Evolutionary conservation across 176 grass and related monocot genomes (phyloP).

Genomic region (Oryza coarctata): DNA sequence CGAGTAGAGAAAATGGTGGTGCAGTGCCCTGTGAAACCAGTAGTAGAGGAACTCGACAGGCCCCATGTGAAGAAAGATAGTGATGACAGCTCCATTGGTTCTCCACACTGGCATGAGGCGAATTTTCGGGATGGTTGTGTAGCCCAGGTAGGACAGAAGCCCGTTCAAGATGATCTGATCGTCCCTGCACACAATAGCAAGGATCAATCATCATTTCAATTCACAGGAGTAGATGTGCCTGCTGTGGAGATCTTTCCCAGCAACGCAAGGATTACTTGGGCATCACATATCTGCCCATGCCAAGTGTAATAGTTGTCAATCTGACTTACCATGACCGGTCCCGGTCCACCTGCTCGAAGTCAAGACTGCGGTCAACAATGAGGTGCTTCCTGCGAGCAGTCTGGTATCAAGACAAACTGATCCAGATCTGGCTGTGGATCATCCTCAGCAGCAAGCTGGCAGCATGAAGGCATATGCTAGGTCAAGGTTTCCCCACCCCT

Average conservation of each 20-base stretch:
- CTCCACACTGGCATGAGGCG: conserved; percentile 60
- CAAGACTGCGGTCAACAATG: conserved; percentile 76
- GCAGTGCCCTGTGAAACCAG: conserved; percentile 88
- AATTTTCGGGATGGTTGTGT: conserved; percentile 20
- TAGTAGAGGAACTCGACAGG: conserved; percentile 94
- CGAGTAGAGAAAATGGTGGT: conserved; percentile 93
- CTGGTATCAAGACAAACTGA: conserved; percentile 71
- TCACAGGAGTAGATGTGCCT: neutral
- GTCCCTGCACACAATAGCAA: conserved; percentile 55
- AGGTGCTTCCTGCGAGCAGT: conserved; percentile 72
- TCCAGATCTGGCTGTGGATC: conserved; percentile 89
- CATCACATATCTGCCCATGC: neutral
- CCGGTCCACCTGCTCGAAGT: conserved; percentile 90
- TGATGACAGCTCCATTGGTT: conserved; percentile 57
- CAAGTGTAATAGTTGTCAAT: neutral
- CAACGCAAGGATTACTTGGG: neutral
- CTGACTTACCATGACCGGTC: conserved; percentile 71
- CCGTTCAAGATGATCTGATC: conserved; percentile 92
- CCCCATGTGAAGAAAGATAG: conserved; percentile 51
- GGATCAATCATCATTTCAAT: neutral
- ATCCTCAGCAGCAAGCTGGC: conserved; percentile 67
- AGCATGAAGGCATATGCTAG: conserved; percentile 40
- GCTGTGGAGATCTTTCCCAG: neutral
- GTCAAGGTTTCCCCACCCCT: conserved; percentile 53
- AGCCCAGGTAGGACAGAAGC: conserved; percentile 54